Percentiles rank a stretch among this genome's conserved stretches.
These are phyloP conservation scores for Sistotremastrum suecicum DNA, from an alignment of 768 basidiomycete species.

Conservation along the genomic window DNA sequence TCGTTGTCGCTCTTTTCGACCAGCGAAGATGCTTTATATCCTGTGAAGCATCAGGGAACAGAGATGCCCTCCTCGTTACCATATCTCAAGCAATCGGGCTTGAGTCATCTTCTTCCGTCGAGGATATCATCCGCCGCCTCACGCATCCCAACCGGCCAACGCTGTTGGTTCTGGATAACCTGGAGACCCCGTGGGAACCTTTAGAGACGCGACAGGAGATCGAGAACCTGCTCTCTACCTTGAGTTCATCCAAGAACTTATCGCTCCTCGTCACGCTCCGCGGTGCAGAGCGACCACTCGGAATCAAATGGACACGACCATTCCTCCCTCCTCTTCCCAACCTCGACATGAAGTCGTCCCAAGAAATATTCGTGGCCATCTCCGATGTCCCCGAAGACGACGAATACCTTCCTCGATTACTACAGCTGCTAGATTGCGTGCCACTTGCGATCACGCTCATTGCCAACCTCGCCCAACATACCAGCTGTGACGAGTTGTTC, in stretches of 20 bases:
- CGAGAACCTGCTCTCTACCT: conserved; percentile 8
- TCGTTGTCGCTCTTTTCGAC: conserved; percentile 12
- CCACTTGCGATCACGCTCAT: conserved; percentile 14
- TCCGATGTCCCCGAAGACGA: conserved; percentile 11
- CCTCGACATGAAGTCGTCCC: conserved; percentile 8
- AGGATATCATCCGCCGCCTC: conserved; percentile 13
- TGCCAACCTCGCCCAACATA: conserved; percentile 10
- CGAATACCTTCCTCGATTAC: conserved; percentile 6
- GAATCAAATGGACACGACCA: conserved; percentile 11
- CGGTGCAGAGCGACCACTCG: conserved; percentile 11
- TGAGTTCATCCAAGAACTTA: neutral
- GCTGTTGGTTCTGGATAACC: conserved; percentile 14
- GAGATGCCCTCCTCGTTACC: conserved; percentile 13
- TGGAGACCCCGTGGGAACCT: conserved; percentile 13
- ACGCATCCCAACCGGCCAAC: conserved; percentile 10
- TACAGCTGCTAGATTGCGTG: conserved; percentile 9
- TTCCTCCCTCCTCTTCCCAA: conserved; percentile 7
- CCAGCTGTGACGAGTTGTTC: conserved; percentile 8
- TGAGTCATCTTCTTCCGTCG: neutral
- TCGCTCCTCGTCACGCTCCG: conserved; percentile 12
- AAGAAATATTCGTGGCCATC: conserved; percentile 9
- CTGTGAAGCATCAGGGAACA: conserved; percentile 19
- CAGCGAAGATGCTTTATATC: conserved; percentile 18
- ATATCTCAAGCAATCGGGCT: conserved; percentile 11
- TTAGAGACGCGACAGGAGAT: conserved; percentile 8